Percentiles rank a stretch among this genome's conserved stretches.
These are phyloP conservation scores for Nakazawaea ishiwadae DNA, from an alignment of 805 yeast genomes.

Conservation along the genomic window DNA sequence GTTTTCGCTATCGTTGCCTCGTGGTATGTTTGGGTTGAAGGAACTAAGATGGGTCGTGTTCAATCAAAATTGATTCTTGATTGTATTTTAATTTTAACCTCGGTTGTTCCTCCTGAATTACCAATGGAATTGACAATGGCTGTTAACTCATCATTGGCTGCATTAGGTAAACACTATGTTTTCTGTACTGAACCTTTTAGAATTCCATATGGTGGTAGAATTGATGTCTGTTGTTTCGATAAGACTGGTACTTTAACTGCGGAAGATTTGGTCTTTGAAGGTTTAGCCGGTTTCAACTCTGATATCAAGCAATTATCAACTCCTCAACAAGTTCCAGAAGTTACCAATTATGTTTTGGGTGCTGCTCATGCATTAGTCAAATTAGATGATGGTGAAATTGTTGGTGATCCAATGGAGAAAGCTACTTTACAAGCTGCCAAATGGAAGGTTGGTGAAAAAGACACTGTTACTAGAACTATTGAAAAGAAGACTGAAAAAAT, in stretches of 20 bases:
- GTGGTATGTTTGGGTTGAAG: constrained; percentile 98
- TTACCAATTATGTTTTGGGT: constrained; percentile 73
- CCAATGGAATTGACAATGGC: constrained; percentile 99
- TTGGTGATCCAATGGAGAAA: constrained; percentile 99
- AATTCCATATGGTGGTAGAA: constrained; percentile 95
- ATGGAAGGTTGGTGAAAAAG: constrained; percentile 80
- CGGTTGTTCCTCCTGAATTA: constrained; percentile 97
- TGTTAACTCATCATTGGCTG: constrained; percentile 85
- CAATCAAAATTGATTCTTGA: constrained; percentile 91
- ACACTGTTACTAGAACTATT: constrained; percentile 48
- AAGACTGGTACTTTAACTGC: constrained; percentile 98
- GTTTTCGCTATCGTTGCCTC: constrained; percentile 93
- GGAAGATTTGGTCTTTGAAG: constrained; percentile 94
- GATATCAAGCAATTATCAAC: constrained; percentile 52
- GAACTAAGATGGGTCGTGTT: constrained; percentile 91
- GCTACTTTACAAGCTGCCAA: constrained; percentile 85
- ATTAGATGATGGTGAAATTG: constrained; percentile 94
- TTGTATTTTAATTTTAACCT: constrained; percentile 92
- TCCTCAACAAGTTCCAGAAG: constrained; percentile 59
- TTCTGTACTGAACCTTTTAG: constrained; percentile 98
- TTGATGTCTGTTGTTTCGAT: constrained; percentile 97
- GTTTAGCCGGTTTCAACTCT: constrained; percentile 73
- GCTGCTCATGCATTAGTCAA: constrained; percentile 95
- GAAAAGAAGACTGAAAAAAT: constrained; percentile 42
- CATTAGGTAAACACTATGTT: constrained; percentile 80